Evolutionary conservation across 306 rosid genomes (phyloP).

Genomic region (Dryas alaskensis): DNA sequence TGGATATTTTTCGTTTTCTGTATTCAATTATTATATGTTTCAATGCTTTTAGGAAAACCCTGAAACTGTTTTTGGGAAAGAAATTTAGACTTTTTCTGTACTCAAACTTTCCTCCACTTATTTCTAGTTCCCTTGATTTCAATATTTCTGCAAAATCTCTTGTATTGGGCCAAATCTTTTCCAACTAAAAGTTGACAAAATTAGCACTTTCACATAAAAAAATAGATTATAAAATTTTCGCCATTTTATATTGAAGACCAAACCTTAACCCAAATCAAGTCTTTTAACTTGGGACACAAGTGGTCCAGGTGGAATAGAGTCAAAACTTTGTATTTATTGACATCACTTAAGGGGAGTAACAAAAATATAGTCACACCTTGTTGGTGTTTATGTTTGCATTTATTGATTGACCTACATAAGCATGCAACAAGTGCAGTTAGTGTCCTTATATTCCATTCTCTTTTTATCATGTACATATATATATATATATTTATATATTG

Average conservation of each 20-base stretch:
- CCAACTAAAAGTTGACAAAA: not conserved
- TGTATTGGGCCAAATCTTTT: conserved; percentile 1
- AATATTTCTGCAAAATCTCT: not conserved
- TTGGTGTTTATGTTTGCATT: too few species aligned
- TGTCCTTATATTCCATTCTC: not conserved
- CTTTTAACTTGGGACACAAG: not conserved
- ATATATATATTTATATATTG: too few species aligned
- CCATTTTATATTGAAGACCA: not conserved
- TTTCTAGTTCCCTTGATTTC: not conserved
- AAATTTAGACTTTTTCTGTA: not conserved
- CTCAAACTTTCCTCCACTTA: conserved; percentile 1
- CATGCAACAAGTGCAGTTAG: too few species aligned
- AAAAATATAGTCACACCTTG: not conserved
- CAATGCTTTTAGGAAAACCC: conserved; percentile 1
- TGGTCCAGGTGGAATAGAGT: not conserved
- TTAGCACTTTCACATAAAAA: not conserved
- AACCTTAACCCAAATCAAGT: not conserved
- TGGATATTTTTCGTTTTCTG: not conserved
- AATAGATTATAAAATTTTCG: not conserved
- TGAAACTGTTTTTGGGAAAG: not conserved
- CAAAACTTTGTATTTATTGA: not conserved
- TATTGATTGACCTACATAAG: too few species aligned
- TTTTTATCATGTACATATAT: too few species aligned
- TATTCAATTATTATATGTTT: not conserved
- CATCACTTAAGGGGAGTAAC: not conserved